Percentiles rank a stretch among this genome's conserved stretches.
These are phyloP conservation scores for Ligustrum vulgare DNA, from an alignment of 257 asterid species.

Conservation along the genomic window DNA sequence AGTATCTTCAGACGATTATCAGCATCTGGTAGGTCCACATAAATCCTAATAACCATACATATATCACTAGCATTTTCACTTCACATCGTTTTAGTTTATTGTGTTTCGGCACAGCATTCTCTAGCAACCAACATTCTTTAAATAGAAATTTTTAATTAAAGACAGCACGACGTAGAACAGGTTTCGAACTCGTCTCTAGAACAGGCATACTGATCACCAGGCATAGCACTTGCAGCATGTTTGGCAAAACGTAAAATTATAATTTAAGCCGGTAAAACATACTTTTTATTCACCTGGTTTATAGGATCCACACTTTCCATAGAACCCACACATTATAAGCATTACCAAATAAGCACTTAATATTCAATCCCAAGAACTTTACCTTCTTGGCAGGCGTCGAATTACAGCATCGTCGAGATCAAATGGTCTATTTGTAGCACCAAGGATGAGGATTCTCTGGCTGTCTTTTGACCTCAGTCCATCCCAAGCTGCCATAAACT, in stretches of 20 bases:
- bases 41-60: conserved; percentile 58
- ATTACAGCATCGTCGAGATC: conserved; percentile 99
- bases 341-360: not conserved
- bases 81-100: not conserved
- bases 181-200: not conserved
- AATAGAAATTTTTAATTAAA: not conserved
- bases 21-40: conserved; percentile 95
- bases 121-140: not conserved
- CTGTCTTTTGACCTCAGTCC: conserved; percentile 95
- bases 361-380: conserved; percentile 4
- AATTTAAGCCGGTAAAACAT: no score
- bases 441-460: conserved; percentile 91
- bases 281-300: no score
- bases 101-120: not conserved
- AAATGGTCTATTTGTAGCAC: conserved; percentile 99
- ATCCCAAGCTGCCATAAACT: conserved; percentile 99
- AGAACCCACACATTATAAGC: not conserved
- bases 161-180: not conserved
- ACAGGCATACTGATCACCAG: not conserved
- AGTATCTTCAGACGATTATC: conserved; percentile 85
- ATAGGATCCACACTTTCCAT: no score
- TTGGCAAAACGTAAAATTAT: no score
- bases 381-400: conserved; percentile 98
- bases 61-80: conserved; percentile 17
- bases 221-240: not conserved